phyloP scores from a whole-genome alignment of 768 basidiomycete species.

The Tulasnella sp. region DNA sequence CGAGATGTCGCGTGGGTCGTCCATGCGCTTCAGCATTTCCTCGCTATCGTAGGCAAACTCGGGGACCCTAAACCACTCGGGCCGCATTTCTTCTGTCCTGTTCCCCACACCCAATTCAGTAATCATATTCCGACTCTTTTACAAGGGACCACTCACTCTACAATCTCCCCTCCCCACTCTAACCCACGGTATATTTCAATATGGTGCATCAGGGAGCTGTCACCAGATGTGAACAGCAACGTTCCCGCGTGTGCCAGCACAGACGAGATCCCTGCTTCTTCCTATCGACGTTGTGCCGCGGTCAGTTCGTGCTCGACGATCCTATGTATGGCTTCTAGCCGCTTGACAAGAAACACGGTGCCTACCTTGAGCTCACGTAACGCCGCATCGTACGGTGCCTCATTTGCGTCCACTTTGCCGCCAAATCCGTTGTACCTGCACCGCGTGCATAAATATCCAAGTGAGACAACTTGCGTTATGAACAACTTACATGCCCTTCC shows the following conservation, averaged over 20 bases:
- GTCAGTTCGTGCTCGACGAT: too few species aligned
- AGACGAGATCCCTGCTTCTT: conserved; percentile 69
- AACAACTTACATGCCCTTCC: conserved; percentile 15
- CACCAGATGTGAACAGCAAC: conserved; percentile 48
- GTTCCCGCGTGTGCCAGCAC: conserved; percentile 49
- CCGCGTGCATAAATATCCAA: too few species aligned
- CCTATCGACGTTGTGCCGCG: conserved; percentile 35
- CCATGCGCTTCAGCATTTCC: background rate
- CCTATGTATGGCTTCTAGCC: background rate
- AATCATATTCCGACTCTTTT: background rate
- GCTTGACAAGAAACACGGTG: conserved; percentile 34
- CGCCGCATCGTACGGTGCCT: conserved; percentile 58
- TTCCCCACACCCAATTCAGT: too few species aligned
- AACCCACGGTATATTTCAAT: conserved; percentile 62
- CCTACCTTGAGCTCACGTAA: conserved; percentile 39
- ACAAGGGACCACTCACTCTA: conserved; percentile 41
- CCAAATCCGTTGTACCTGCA: conserved; percentile 79
- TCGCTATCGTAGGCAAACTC: background rate
- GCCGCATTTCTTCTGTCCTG: conserved; percentile 82
- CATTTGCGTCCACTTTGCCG: conserved; percentile 69
- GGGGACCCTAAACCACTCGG: conserved; percentile 55
- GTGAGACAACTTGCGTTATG: background rate
- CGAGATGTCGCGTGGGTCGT: background rate
- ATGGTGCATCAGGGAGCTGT: conserved; percentile 47
- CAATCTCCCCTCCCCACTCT: conserved; percentile 44